phyloP scores from a whole-genome alignment of 1,284 basidiomycete species.

The Anthracocystis walkeri region DNA sequence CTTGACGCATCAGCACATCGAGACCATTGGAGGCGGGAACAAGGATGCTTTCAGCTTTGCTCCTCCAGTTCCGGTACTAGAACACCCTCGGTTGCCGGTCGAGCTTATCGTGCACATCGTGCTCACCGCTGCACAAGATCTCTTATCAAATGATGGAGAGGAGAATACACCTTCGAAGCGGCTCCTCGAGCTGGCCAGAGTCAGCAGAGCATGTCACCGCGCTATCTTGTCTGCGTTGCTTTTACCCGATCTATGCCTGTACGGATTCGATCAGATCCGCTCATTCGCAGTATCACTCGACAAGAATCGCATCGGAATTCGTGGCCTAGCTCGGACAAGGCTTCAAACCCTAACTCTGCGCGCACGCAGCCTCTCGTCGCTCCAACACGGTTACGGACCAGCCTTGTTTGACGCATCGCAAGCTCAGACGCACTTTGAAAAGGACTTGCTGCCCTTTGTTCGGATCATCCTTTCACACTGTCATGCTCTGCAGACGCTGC shows the following conservation, averaged over 20 bases:
- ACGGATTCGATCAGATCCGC: slow-evolving; percentile 21
- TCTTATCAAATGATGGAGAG: background rate
- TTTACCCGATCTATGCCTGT: slow-evolving; percentile 19
- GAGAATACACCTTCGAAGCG: background rate
- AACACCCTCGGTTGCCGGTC: slow-evolving; percentile 22
- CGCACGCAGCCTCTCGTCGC: slow-evolving; percentile 4
- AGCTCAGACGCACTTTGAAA: slow-evolving; percentile 37
- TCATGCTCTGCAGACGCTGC: slow-evolving; percentile 7
- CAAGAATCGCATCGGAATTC: slow-evolving; percentile 18
- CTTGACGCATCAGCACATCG: slow-evolving; percentile 39
- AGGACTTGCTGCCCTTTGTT: slow-evolving; percentile 14
- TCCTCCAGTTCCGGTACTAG: background rate
- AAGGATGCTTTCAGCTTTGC: background rate
- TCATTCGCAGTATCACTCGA: slow-evolving; percentile 29
- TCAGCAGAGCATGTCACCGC: slow-evolving; percentile 27
- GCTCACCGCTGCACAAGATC: slow-evolving; percentile 21
- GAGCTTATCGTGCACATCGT: slow-evolving; percentile 42
- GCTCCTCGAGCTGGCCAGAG: slow-evolving; percentile 24
- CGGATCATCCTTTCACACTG: slow-evolving; percentile 19
- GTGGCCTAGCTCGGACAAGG: slow-evolving; percentile 7
- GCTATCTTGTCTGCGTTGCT: slow-evolving; percentile 17
- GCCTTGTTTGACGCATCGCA: slow-evolving; percentile 44
- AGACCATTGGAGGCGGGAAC: slow-evolving; percentile 40
- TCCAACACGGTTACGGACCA: slow-evolving; percentile 11
- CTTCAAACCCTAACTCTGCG: slow-evolving; percentile 18